phyloP scores from a whole-genome alignment of 192 early-diverging fungal genomes.

The Umbelopsis sp. region DNA sequence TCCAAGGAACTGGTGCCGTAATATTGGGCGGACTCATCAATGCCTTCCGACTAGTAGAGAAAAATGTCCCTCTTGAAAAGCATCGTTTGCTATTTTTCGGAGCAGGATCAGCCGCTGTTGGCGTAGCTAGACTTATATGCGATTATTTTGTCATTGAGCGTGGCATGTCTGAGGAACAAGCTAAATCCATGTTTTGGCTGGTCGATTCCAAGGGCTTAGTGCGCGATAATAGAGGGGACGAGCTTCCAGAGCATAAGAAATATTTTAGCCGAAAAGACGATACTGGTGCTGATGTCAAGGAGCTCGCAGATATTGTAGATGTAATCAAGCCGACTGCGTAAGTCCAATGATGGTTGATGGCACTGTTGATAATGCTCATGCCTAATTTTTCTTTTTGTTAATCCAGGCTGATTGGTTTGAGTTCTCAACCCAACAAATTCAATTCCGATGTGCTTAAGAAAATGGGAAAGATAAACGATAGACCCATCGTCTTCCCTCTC shows the following conservation, averaged over 20 bases:
- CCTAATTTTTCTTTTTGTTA: neutral
- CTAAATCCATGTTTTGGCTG: constrained; percentile 75
- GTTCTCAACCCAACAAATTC: constrained; percentile 81
- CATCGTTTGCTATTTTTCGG: constrained; percentile 91
- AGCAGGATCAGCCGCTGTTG: constrained; percentile 93
- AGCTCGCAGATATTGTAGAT: constrained; percentile 74
- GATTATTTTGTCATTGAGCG: constrained; percentile 78
- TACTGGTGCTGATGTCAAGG: constrained; percentile 67
- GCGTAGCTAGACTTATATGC: constrained; percentile 86
- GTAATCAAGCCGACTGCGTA: constrained; percentile 81
- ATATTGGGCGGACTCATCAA: constrained; percentile 90
- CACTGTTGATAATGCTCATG: neutral
- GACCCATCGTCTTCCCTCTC: constrained; percentile 90
- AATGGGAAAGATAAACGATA: constrained; percentile 75
- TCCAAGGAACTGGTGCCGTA: constrained; percentile 90
- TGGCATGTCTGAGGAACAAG: constrained; percentile 69
- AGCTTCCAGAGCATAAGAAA: constrained; percentile 75
- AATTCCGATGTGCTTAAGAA: constrained; percentile 65
- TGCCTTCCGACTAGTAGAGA: constrained; percentile 64
- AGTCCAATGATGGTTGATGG: neutral
- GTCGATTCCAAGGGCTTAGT: constrained; percentile 92
- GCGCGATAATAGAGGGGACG: constrained; percentile 83
- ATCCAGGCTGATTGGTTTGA: constrained; percentile 78
- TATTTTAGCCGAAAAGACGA: constrained; percentile 88
- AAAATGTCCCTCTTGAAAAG: constrained; percentile 65